A percentile compares a stretch with the other conserved stretches of the same genome.
phyloP scores from a whole-genome alignment of 2,329 filamentous ascomycete genomes.

The Cladosporium sp. region DNA sequence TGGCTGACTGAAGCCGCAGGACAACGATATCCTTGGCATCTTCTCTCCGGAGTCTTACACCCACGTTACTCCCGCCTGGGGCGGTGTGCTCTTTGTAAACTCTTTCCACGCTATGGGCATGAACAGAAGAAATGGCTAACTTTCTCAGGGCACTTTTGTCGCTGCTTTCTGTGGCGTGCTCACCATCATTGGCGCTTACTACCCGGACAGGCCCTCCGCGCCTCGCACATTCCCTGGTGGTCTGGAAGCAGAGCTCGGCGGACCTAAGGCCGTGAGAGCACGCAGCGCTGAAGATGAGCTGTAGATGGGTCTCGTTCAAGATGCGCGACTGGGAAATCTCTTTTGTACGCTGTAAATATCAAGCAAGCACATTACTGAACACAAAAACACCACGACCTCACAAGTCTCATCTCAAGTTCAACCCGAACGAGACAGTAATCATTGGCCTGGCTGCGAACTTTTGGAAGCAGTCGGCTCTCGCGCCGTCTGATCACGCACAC shows the following conservation, averaged over 20 bases:
- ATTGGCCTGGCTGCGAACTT: no score
- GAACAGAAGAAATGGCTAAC: neutral
- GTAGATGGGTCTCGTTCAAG: neutral
- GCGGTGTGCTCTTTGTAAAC: conserved; percentile 48
- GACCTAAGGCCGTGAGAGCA: conserved; percentile 34
- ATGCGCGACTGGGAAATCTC: conserved; percentile 3
- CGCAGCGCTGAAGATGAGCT: conserved; percentile 19
- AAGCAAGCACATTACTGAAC: conserved; percentile 4
- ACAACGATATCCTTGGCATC: conserved; percentile 86
- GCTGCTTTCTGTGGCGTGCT: conserved; percentile 32
- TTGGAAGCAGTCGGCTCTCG: no score
- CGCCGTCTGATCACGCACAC: no score
- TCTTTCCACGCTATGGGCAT: neutral
- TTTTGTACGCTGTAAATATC: conserved; percentile 12
- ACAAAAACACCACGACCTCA: neutral
- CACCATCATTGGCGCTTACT: conserved; percentile 33
- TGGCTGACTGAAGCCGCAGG: conserved; percentile 32
- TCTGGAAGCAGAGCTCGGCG: conserved; percentile 44
- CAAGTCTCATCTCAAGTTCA: no score
- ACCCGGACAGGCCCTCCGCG: conserved; percentile 42
- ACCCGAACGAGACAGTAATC: no score
- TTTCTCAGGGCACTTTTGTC: conserved; percentile 35
- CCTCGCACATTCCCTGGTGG: conserved; percentile 43
- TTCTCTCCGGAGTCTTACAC: conserved; percentile 88
- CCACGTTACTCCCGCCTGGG: conserved; percentile 69